phyloP scores from a whole-genome alignment of 139 green algal genomes.

The Chlamydomonas schloesseri region DNA sequence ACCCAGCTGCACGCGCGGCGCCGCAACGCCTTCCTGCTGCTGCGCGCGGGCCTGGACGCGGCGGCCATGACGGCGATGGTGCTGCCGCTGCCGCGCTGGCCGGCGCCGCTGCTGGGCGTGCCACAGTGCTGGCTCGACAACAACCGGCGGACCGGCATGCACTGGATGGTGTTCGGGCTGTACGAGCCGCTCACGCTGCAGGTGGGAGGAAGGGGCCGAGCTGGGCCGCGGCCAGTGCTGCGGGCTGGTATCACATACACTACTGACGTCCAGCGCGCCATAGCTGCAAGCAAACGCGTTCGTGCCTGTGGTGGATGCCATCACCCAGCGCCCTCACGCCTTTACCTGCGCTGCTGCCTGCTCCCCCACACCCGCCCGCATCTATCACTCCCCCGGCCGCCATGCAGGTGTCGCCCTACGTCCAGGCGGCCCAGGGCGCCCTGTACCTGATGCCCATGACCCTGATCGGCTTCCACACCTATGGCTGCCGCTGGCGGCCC shows the following conservation, averaged over 20 bases:
- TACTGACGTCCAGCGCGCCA: too few species aligned
- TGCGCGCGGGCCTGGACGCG: background rate
- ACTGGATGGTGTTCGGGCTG: background rate
- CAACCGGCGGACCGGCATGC: background rate
- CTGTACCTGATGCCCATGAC: background rate
- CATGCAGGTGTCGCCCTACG: background rate
- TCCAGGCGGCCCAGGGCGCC: background rate
- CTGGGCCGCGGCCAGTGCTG: too few species aligned
- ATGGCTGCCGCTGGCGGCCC: background rate
- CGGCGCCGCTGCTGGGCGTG: background rate
- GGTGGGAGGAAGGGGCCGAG: too few species aligned
- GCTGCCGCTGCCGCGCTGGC: background rate
- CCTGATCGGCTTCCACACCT: background rate
- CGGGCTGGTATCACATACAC: too few species aligned
- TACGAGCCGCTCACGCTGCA: background rate
- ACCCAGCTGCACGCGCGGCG: background rate
- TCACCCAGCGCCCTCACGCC: too few species aligned
- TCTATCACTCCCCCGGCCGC: too few species aligned
- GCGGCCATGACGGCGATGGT: background rate
- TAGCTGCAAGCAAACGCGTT: too few species aligned
- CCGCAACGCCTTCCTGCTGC: background rate
- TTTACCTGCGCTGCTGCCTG: too few species aligned
- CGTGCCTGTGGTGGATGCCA: too few species aligned
- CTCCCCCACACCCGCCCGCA: too few species aligned
- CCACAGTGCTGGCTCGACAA: background rate